Evolutionary conservation across 208 protist species (phyloP).

Genomic region (Acanthamoeba divionensis): DNA sequence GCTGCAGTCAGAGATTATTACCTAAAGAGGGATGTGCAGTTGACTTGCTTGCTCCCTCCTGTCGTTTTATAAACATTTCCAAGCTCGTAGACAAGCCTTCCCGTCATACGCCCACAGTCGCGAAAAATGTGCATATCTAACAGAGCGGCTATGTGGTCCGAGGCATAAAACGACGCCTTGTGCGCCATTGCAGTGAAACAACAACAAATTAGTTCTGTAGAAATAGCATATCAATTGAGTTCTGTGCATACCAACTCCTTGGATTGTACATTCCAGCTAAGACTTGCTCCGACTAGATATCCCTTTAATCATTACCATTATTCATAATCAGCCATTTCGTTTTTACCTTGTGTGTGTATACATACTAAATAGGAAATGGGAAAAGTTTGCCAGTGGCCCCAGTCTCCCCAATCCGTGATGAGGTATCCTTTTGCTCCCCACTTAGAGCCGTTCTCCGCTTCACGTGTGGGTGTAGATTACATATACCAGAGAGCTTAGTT

Average conservation of each 20-base stretch:
- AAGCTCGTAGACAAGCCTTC: background rate
- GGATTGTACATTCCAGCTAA: constrained; percentile 14
- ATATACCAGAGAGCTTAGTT: background rate
- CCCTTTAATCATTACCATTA: background rate
- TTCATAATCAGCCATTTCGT: too few species aligned
- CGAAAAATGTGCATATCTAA: background rate
- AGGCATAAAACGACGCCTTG: background rate
- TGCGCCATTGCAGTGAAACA: background rate
- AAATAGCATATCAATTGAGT: background rate
- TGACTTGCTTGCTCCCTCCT: background rate
- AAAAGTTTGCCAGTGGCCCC: constrained; percentile 34
- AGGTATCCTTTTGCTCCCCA: background rate
- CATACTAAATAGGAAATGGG: background rate
- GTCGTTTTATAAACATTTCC: background rate
- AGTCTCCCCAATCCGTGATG: constrained; percentile 32
- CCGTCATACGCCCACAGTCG: background rate
- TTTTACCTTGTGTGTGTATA: too few species aligned
- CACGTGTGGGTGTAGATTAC: background rate
- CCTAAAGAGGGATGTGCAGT: background rate
- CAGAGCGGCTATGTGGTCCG: background rate
- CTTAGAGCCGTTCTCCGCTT: background rate
- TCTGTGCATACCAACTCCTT: background rate
- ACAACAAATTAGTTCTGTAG: background rate
- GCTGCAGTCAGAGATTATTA: background rate
- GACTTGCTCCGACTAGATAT: background rate